Conservation (phyloP, 2,329 filamentous ascomycete genomes). For the Cordyceps militaris region DNA sequence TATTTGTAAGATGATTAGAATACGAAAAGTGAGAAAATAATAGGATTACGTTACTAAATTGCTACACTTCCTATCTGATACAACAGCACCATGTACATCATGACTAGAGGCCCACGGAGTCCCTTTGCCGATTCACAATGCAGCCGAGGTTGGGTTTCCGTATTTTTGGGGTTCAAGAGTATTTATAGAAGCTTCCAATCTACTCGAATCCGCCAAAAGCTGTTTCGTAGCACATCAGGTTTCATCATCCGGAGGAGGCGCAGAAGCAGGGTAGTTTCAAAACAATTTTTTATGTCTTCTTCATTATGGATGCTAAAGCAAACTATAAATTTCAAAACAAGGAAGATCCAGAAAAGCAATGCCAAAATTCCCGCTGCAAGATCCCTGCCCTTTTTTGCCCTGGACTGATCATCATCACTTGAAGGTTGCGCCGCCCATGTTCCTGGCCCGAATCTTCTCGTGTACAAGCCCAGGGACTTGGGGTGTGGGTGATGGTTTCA, state of each 20-base stretch:
- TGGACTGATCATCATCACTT: background rate
- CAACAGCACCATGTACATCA: no score
- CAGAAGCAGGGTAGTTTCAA: background rate
- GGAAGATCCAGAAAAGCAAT: background rate
- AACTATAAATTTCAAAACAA: background rate
- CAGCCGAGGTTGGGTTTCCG: no score
- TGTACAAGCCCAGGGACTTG: background rate
- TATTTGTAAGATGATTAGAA: no score
- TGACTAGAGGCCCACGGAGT: no score
- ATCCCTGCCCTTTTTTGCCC: background rate
- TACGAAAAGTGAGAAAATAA: no score
- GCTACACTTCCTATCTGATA: no score
- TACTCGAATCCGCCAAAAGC: background rate
- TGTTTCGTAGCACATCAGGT: background rate
- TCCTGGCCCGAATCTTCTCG: background rate
- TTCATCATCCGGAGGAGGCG: background rate
- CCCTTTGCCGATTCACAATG: background rate
- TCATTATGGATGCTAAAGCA: constrained; percentile 1
- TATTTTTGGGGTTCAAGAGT: no score
- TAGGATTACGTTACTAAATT: no score
- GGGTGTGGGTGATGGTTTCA: background rate
- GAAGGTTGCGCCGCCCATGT: background rate
- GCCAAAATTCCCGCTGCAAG: background rate
- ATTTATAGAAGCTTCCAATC: background rate
- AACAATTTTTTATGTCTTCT: background rate